Conservation (phyloP, 176 grass and related monocot species). For the Eragrostis curvula region DNA sequence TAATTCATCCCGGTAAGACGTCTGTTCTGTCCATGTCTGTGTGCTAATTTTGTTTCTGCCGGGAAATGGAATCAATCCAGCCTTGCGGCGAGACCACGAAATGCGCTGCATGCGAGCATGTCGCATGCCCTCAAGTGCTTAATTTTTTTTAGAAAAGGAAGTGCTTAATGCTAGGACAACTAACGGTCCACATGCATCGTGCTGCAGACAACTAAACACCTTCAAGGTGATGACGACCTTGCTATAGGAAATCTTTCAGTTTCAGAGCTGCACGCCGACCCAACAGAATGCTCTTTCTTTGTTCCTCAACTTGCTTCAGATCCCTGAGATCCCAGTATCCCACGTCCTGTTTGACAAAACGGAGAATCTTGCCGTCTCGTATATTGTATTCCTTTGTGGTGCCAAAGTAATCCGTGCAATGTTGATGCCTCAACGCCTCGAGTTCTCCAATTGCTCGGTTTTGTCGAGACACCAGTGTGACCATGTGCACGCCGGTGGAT, state of each 20-base stretch:
- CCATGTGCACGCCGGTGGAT: background rate
- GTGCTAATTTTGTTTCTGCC: background rate
- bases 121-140: background rate
- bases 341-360: background rate
- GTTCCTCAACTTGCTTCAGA: background rate
- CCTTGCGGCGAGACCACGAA: background rate
- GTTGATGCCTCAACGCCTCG: slow-evolving; percentile 23
- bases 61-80: background rate
- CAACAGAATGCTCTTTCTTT: background rate
- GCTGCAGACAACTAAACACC: background rate
- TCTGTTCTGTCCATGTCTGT: background rate
- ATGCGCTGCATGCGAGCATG: background rate
- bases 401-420: background rate
- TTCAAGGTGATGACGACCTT: too few relatives aligned
- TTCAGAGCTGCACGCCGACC: background rate
- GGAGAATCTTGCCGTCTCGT: background rate
- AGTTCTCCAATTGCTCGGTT: background rate
- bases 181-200: slow-evolving; percentile 1
- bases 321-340: background rate
- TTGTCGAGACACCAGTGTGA: background rate
- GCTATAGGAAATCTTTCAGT: too few relatives aligned
- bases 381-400: background rate
- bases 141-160: too few relatives aligned
- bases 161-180: background rate
- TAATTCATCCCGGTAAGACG: too few relatives aligned